phyloP scores from a whole-genome alignment of 441 rosid species.

The Metrosideros polymorpha region DNA sequence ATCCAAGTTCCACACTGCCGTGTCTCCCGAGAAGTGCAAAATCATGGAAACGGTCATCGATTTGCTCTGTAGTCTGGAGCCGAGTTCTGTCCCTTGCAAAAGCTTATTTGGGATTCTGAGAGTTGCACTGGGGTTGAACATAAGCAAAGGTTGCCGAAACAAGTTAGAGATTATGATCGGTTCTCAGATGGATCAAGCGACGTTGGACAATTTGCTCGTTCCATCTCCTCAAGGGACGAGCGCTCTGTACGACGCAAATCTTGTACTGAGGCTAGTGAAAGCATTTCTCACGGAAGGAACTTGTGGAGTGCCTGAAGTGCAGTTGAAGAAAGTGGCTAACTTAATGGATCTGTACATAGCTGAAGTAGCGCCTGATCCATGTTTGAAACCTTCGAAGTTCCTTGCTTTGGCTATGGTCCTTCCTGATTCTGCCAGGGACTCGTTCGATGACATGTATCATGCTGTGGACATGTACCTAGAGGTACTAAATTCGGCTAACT shows the following conservation, averaged over 20 bases:
- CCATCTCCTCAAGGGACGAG: conserved; percentile 49
- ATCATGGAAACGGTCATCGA: conserved; percentile 36
- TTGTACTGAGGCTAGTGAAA: conserved; percentile 49
- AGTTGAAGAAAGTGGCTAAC: conserved; percentile 43
- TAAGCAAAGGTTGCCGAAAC: conserved; percentile 32
- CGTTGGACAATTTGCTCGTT: conserved; percentile 64
- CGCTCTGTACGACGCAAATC: conserved; percentile 57
- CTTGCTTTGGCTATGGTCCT: conserved; percentile 39
- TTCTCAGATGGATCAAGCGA: conserved; percentile 60
- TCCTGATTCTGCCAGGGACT: conserved; percentile 66
- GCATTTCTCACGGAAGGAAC: conserved; percentile 39
- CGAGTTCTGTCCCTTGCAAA: conserved; percentile 46
- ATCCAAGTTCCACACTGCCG: conserved; percentile 24
- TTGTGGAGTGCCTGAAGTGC: conserved; percentile 7
- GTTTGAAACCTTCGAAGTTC: conserved; percentile 54
- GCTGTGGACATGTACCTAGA: conserved; percentile 69
- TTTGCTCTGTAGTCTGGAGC: conserved; percentile 43
- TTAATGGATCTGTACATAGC: conserved; percentile 65
- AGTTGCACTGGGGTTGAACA: conserved; percentile 29
- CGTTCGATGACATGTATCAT: conserved; percentile 41
- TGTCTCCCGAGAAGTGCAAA: conserved; percentile 35
- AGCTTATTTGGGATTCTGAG: conserved; percentile 55
- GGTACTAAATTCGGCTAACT: conserved; percentile 25
- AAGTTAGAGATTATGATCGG: conserved; percentile 80
- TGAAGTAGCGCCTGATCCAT: conserved; percentile 89